Percentiles rank a stretch among this genome's conserved stretches.
phyloP scores from a whole-genome alignment of 2,329 filamentous ascomycete species.

The Cladosporium halotolerans region DNA sequence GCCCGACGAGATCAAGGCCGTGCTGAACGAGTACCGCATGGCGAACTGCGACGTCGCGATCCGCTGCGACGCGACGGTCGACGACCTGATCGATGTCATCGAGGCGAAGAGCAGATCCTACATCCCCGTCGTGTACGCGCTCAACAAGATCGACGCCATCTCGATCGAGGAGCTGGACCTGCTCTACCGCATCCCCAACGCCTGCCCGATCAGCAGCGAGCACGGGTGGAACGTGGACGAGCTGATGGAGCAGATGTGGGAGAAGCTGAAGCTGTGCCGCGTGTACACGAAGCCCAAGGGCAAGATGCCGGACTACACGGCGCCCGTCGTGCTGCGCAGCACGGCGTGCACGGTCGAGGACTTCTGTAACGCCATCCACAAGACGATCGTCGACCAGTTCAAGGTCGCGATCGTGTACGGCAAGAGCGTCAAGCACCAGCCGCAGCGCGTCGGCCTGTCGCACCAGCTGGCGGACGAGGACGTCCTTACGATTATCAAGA shows the following conservation, averaged over 20 bases:
- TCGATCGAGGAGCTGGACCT: conserved; percentile 96
- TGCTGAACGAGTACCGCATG: conserved; percentile 96
- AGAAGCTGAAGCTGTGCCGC: conserved; percentile 82
- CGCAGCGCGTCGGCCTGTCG: conserved; percentile 82
- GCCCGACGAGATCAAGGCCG: conserved; percentile 93
- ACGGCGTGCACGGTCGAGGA: conserved; percentile 87
- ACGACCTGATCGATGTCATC: conserved; percentile 92
- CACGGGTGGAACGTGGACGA: conserved; percentile 96
- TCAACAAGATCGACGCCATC: conserved; percentile 99
- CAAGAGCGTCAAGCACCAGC: conserved; percentile 97
- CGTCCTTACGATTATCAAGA: conserved; percentile 53
- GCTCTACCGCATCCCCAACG: conserved; percentile 92
- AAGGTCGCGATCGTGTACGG: conserved; percentile 94
- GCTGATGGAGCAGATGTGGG: conserved; percentile 96
- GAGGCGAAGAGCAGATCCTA: conserved; percentile 93
- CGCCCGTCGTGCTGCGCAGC: conserved; percentile 81
- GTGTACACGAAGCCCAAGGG: conserved; percentile 99
- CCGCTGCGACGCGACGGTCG: conserved; percentile 92
- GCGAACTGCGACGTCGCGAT: conserved; percentile 96
- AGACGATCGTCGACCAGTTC: conserved; percentile 92
- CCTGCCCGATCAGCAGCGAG: conserved; percentile 94
- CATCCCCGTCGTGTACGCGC: conserved; percentile 96
- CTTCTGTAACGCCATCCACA: conserved; percentile 97
- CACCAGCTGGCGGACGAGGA: conserved; percentile 96
- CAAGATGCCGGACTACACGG: conserved; percentile 82